phyloP scores from a whole-genome alignment of 2,329 filamentous ascomycete genomes.

The Aspergillus sp. region DNA sequence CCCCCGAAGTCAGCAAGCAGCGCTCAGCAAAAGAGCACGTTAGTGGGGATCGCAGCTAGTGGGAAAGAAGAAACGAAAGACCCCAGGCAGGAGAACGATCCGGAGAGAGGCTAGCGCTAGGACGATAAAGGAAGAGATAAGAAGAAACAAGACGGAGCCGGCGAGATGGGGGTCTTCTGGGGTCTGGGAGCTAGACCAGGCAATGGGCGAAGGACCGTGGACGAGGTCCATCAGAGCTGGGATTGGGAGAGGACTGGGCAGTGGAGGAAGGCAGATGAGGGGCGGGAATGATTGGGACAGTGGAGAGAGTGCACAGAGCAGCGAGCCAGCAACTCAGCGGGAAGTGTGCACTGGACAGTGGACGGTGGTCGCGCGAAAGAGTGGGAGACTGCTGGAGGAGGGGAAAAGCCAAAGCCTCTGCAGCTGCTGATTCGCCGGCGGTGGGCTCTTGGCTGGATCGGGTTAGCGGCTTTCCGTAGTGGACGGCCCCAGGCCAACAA shows the following conservation, averaged over 20 bases:
- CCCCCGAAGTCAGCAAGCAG: slow-evolving; percentile 20
- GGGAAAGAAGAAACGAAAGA: slow-evolving; percentile 11
- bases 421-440: not conserved
- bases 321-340: too few relatives aligned
- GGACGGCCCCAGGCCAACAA: not conserved
- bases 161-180: slow-evolving; percentile 11
- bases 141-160: slow-evolving; percentile 15
- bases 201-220: not conserved
- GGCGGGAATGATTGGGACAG: not conserved
- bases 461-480: not conserved
- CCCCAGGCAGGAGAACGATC: slow-evolving; percentile 15
- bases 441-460: not conserved
- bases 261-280: not conserved
- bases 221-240: not conserved
- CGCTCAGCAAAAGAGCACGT: slow-evolving; percentile 11
- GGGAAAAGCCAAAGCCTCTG: not conserved
- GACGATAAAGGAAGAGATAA: slow-evolving; percentile 12
- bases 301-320: too few relatives aligned
- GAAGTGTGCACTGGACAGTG: too few relatives aligned
- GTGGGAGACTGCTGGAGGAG: not conserved
- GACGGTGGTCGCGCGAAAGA: too few relatives aligned
- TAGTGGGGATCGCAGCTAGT: slow-evolving; percentile 18
- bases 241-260: not conserved
- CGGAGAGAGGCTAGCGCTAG: slow-evolving; percentile 16
- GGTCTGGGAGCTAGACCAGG: slow-evolving; percentile 3